Evolutionary conservation across 345 rosid genomes (phyloP).

Genomic region (Citropsis articulata): DNA sequence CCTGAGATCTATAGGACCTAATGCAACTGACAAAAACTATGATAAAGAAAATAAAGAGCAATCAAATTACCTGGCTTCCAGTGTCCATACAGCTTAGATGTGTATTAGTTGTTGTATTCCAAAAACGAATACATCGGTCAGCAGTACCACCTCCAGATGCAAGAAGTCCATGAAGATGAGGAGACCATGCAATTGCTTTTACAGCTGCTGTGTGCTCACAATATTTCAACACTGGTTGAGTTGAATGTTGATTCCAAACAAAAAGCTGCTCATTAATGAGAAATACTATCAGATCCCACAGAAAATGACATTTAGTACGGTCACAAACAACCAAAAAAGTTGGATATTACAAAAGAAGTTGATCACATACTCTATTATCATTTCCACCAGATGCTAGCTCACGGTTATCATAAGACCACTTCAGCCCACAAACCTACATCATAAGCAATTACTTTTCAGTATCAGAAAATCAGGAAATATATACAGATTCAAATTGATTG

Average conservation of each 20-base stretch:
- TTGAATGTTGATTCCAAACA: conserved; percentile 97
- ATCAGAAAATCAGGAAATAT: neutral
- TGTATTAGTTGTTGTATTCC: conserved; percentile 94
- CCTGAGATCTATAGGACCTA: neutral
- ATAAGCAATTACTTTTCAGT: conserved; percentile 19
- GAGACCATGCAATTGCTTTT: conserved; percentile 99
- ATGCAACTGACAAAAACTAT: neutral
- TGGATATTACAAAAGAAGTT: neutral
- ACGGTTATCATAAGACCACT: conserved; percentile 97
- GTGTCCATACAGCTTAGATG: conserved; percentile 90
- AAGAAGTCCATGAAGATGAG: conserved; percentile 94
- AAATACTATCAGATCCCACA: conserved; percentile 10
- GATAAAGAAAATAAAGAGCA: neutral
- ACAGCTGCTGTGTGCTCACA: conserved; percentile 98
- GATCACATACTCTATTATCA: conserved; percentile 71
- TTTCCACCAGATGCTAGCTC: conserved; percentile 99
- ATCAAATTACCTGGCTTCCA: conserved; percentile 75
- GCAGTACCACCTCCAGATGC: conserved; percentile 99
- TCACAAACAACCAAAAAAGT: neutral
- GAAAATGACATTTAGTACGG: neutral
- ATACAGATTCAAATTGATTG: neutral
- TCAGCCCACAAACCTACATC: conserved; percentile 85
- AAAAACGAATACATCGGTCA: conserved; percentile 93
- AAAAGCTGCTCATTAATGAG: conserved; percentile 62
- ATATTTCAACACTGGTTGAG: conserved; percentile 84